A percentile compares a stretch with the other conserved stretches of the same genome.
These are phyloP conservation scores for Coniella vitis DNA, from an alignment of 2,329 filamentous ascomycete genomes.

Conservation along the genomic window DNA sequence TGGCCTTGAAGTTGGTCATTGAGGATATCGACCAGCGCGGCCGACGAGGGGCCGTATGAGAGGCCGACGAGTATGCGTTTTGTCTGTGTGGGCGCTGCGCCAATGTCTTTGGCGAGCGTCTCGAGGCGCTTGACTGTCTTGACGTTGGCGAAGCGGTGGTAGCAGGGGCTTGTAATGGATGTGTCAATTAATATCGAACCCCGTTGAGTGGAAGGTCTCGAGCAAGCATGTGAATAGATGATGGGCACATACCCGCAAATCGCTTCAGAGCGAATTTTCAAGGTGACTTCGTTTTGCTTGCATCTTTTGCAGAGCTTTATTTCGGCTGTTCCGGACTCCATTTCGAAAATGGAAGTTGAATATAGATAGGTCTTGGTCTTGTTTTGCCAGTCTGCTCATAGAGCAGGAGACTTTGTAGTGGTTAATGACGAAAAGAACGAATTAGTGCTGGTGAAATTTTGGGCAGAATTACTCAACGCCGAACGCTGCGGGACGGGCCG, in stretches of 20 bases:
- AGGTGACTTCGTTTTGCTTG: constrained; percentile 38
- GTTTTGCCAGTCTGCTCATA: no score
- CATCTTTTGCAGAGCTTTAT: constrained; percentile 48
- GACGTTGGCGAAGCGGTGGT: constrained; percentile 65
- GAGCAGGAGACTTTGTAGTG: no score
- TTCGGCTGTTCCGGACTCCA: constrained; percentile 16
- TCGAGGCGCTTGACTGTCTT: constrained; percentile 72
- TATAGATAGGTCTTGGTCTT: not conserved
- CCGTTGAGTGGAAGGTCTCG: not conserved
- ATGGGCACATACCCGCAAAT: constrained; percentile 47
- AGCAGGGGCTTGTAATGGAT: constrained; percentile 57
- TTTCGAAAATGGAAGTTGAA: not conserved
- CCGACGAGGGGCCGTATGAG: constrained; percentile 77
- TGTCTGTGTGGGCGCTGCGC: constrained; percentile 28
- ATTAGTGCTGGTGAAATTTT: not conserved
- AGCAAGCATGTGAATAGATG: not conserved
- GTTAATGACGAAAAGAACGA: not conserved
- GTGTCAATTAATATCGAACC: no score
- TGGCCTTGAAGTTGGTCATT: constrained; percentile 63
- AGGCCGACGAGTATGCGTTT: constrained; percentile 65
- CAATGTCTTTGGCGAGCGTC: constrained; percentile 42
- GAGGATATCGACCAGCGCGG: constrained; percentile 69
- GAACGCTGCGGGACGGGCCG: constrained; percentile 1
- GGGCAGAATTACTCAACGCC: not conserved
- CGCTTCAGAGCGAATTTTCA: constrained; percentile 50